Evolutionary conservation across 148 eudicot species (phyloP).

Genomic region (Talinum fruticosum): DNA sequence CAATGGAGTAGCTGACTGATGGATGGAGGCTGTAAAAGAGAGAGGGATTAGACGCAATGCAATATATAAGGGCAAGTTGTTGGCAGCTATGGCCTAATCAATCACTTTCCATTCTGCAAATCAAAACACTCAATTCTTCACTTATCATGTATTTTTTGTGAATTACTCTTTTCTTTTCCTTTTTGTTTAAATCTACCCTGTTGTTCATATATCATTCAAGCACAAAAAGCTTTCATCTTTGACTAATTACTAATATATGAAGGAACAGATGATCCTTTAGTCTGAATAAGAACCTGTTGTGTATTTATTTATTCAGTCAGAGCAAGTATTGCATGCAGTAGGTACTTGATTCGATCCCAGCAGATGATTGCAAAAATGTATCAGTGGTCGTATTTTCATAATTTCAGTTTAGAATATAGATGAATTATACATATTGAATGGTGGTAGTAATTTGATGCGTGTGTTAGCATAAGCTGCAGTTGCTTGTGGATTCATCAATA

Average conservation of each 20-base stretch:
- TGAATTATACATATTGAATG: background rate
- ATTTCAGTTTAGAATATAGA: no score
- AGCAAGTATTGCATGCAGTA: no score
- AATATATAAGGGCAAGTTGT: slow-evolving; percentile 3
- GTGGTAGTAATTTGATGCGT: slow-evolving; percentile 4
- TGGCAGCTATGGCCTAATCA: slow-evolving; percentile 22
- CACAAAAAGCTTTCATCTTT: slow-evolving; percentile 21
- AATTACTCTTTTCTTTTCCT: slow-evolving; percentile 21
- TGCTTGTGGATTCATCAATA: slow-evolving; percentile 25
- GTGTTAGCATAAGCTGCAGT: slow-evolving; percentile 21
- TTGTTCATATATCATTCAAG: slow-evolving; percentile 17
- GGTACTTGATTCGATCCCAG: no score
- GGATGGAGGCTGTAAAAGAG: slow-evolving; percentile 20
- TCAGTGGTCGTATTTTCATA: no score
- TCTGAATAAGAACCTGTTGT: no score
- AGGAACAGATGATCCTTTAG: no score
- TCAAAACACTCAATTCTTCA: slow-evolving; percentile 4
- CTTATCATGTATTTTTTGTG: slow-evolving; percentile 21
- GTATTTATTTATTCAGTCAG: no score
- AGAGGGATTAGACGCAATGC: slow-evolving; percentile 15
- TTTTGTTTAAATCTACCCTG: background rate
- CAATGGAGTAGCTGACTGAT: slow-evolving; percentile 6
- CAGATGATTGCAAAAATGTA: no score
- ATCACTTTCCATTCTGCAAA: slow-evolving; percentile 4
- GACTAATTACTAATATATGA: slow-evolving; percentile 16